phyloP scores from a whole-genome alignment of 352 stramenopile genomes.

The Phytophthora cryptogea region DNA sequence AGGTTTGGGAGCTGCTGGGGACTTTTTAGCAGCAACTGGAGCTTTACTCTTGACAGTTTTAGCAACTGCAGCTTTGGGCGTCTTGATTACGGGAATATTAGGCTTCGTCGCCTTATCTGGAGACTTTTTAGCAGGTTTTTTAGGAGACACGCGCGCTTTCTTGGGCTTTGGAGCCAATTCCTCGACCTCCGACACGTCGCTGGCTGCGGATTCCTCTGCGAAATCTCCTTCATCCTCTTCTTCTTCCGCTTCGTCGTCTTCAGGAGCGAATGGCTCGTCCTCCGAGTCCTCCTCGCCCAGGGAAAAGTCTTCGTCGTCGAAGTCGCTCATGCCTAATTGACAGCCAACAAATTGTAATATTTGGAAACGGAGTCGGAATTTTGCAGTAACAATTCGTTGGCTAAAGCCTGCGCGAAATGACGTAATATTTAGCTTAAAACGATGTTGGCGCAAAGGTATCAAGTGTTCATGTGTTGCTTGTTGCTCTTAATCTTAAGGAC shows the following conservation, averaged over 20 bases:
- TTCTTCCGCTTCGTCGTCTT: conserved; percentile 32
- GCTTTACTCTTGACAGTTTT: conserved; percentile 9
- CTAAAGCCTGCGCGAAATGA: too few species aligned
- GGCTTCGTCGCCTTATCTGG: conserved; percentile 1
- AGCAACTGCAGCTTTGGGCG: conserved; percentile 9
- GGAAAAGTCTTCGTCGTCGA: conserved; percentile 67
- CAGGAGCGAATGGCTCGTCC: conserved; percentile 40
- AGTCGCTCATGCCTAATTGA: conserved; percentile 25
- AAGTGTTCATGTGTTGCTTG: too few species aligned
- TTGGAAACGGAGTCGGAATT: too few species aligned
- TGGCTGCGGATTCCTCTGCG: conserved; percentile 23
- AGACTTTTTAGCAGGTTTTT: conserved; percentile 22
- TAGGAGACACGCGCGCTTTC: conserved; percentile 27
- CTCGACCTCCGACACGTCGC: conserved; percentile 54
- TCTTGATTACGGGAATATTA: conserved; percentile 4
- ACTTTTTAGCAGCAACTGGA: conserved; percentile 12
- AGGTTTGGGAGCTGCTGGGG: conserved; percentile 24
- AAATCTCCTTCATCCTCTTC: conserved; percentile 41
- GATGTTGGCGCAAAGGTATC: too few species aligned
- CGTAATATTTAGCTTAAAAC: too few species aligned
- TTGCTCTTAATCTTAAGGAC: too few species aligned
- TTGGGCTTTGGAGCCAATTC: conserved; percentile 29
- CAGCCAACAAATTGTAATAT: too few species aligned
- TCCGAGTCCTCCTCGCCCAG: conserved; percentile 52
- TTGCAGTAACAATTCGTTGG: too few species aligned